Evolutionary conservation across 148 eudicot species (phyloP).

Genomic region (Fagopyrum homotropicum): DNA sequence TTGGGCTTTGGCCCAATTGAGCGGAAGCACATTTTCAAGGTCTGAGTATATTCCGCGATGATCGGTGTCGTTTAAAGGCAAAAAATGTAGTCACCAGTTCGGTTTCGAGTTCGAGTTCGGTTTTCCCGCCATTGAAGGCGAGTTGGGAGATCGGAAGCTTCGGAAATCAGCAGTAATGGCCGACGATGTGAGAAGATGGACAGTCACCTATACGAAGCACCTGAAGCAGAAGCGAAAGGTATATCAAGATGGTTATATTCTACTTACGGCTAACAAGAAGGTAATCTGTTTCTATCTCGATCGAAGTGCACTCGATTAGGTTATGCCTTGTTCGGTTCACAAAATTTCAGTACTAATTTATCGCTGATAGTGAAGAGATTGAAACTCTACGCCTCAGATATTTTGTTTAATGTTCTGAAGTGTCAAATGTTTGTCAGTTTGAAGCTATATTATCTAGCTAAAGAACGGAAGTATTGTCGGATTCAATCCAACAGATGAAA

Average conservation of each 20-base stretch:
- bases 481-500: background rate
- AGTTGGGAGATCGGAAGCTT: background rate
- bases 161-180: slow-evolving; percentile 22
- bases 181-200: slow-evolving; percentile 56
- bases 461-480: background rate
- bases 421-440: background rate
- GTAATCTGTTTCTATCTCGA: background rate
- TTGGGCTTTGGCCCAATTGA: slow-evolving; percentile 1
- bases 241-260: slow-evolving; percentile 74
- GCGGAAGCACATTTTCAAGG: background rate
- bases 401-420: background rate
- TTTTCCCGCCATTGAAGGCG: slow-evolving; percentile 3
- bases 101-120: background rate
- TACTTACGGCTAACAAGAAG: slow-evolving; percentile 37
- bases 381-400: background rate
- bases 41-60: background rate
- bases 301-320: background rate
- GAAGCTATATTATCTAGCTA: background rate
- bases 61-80: background rate
- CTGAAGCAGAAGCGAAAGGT: slow-evolving; percentile 78
- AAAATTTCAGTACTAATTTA: background rate
- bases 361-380: background rate
- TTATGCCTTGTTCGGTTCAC: background rate
- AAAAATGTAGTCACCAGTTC: background rate
- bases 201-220: slow-evolving; percentile 80